phyloP scores from a whole-genome alignment of 305 asterid species.

The Plantago coronopus region DNA sequence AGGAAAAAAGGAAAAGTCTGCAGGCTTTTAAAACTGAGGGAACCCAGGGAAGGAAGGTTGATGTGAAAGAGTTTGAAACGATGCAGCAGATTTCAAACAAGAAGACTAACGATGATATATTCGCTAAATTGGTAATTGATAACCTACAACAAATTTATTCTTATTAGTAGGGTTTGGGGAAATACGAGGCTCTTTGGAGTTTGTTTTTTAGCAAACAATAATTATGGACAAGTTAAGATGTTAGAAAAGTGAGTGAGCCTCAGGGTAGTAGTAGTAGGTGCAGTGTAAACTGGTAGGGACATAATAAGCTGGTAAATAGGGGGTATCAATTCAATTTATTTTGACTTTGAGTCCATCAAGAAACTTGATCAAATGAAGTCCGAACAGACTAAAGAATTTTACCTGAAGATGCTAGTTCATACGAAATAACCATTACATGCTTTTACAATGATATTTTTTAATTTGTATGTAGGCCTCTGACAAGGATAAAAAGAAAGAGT shows the following conservation, averaged over 20 bases:
- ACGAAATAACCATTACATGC: neutral
- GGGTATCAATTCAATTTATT: too few species aligned
- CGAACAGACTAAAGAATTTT: neutral
- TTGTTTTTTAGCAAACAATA: too few species aligned
- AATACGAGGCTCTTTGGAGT: too few species aligned
- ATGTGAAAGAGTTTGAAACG: slow-evolving; percentile 61
- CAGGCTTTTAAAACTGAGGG: slow-evolving; percentile 44
- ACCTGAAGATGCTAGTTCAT: slow-evolving; percentile 3
- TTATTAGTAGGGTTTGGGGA: neutral
- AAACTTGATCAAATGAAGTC: too few species aligned
- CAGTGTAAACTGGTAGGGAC: too few species aligned
- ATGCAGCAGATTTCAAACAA: slow-evolving; percentile 80
- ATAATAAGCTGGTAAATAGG: too few species aligned
- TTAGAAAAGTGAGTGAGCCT: too few species aligned
- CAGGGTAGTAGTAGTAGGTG: too few species aligned
- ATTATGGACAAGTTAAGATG: too few species aligned
- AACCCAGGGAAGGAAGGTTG: slow-evolving; percentile 69
- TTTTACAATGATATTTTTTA: slow-evolving; percentile 8
- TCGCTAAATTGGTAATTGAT: slow-evolving; percentile 67
- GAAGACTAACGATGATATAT: slow-evolving; percentile 63
- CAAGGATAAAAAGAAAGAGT: slow-evolving; percentile 75
- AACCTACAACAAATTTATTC: slow-evolving; percentile 2
- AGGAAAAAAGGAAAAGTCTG: slow-evolving; percentile 77
- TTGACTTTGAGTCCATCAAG: too few species aligned
- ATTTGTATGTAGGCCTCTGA: slow-evolving; percentile 57